Base-by-base conservation (phyloP, 1,139 yeast genomes). In the Scheffersomyces cryptocercus region DNA sequence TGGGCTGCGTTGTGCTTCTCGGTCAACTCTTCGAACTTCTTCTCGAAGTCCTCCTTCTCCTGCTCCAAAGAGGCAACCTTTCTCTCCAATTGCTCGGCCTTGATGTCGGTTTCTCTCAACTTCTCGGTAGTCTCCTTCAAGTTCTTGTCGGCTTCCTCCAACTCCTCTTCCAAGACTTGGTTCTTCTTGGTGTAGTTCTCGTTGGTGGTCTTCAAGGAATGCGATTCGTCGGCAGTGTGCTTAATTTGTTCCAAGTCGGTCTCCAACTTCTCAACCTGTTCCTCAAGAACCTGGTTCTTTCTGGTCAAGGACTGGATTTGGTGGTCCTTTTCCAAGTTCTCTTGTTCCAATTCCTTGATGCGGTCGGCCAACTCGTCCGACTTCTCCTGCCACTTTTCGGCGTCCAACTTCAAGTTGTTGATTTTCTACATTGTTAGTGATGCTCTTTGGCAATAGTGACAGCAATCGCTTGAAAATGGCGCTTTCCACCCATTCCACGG, bases 351-450 rank as follows among this genome's bases (percentile, higher is more conserved):
- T 62, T 80, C 86, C 79, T 91, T 93, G 73, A 88, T 83, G 67
- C 84, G 84, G 52, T 79, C 84, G 48, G 83, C 70, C 60, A 88
- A 81, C 60, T 88, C 97, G 62, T 93, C 99, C 50, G 95, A 86
- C 77, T 90, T 88, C 68, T 89, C 97, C 76, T 91, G 97, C 88
- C 98, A 95, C 61, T 86, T 77, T 76, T 95, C 99, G 55, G 97
- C 91, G 67, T 93, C 99, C 61, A 88, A 78, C 74, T 91, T 91
- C 70, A 93, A 84, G 73, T 84, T 83, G 77, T 79, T 85, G 77
- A 93, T 77, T 83, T 93, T 91, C 95, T 87, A 49, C 6, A 54
- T 35, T 48, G 64, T 61, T 56, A 56, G 63, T 57, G 47, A 35
- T 37, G 43, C 37, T 37, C 14, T 14, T 10, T 10, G 2, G 9